Percentiles rank a stretch among this genome's conserved stretches.
phyloP scores from a whole-genome alignment of 1,284 basidiomycete genomes.

The Inonotus hispidus region DNA sequence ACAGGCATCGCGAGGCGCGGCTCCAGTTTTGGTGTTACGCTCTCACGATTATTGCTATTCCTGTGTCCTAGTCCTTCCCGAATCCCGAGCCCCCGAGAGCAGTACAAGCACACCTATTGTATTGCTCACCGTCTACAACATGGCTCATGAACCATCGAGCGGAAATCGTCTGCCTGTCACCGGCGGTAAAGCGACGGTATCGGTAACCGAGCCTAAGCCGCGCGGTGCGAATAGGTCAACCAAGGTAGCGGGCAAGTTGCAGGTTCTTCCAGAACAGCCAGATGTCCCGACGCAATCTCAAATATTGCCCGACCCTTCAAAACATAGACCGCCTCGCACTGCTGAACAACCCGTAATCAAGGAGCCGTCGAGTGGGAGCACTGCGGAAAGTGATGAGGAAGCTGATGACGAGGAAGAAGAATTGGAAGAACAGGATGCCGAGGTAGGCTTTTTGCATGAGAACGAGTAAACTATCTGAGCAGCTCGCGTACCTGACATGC shows the following conservation, averaged over 20 bases:
- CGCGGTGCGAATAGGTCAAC: constrained; percentile 81
- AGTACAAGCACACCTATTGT: no score
- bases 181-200: constrained; percentile 6
- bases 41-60: no score
- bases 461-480: constrained; percentile 5
- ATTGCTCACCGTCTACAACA: background rate
- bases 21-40: no score
- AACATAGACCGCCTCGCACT: constrained; percentile 26
- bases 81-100: no score
- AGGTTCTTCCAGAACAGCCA: constrained; percentile 90
- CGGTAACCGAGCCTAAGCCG: constrained; percentile 40
- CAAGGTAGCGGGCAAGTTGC: constrained; percentile 83
- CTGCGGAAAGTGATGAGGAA: constrained; percentile 61
- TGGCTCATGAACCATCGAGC: constrained; percentile 12
- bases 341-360: constrained; percentile 5
- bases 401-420: constrained; percentile 63
- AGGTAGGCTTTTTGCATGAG: constrained; percentile 43
- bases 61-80: no score
- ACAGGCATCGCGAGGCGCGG: no score
- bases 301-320: constrained; percentile 27
- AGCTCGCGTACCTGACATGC: constrained; percentile 6
- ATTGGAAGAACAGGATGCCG: constrained; percentile 42
- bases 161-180: constrained; percentile 5
- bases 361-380: constrained; percentile 35
- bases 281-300: constrained; percentile 42